Evolutionary conservation across 371 early-diverging fungal species (phyloP).

Genomic region (Lichtheimia ramosa): DNA sequence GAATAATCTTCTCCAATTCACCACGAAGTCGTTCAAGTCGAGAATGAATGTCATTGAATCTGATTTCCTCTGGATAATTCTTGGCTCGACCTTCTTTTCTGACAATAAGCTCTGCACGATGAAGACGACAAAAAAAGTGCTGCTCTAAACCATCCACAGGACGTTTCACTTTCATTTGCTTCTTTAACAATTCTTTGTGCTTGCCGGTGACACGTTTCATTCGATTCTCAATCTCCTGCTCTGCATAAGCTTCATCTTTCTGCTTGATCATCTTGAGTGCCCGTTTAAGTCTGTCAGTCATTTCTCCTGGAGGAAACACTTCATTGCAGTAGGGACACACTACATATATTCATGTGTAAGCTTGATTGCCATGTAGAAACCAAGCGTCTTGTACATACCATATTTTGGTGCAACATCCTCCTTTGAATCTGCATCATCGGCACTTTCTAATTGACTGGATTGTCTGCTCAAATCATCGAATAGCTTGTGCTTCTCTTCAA

Average conservation of each 20-base stretch:
- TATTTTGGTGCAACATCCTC: too few species aligned
- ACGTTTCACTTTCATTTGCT: slow-evolving; percentile 8
- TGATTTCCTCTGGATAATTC: slow-evolving; percentile 45
- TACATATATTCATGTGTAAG: not conserved
- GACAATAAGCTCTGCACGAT: slow-evolving; percentile 39
- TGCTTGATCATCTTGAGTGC: slow-evolving; percentile 16
- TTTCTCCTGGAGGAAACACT: not conserved
- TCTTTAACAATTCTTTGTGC: slow-evolving; percentile 6
- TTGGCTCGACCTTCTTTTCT: slow-evolving; percentile 41
- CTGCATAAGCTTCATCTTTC: slow-evolving; percentile 17
- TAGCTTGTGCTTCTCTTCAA: too few species aligned
- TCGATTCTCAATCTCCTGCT: slow-evolving; percentile 5
- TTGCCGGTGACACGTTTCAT: slow-evolving; percentile 5
- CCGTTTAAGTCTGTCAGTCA: slow-evolving; percentile 5
- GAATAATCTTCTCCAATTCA: slow-evolving; percentile 42
- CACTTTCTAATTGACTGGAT: too few species aligned
- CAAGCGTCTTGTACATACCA: too few species aligned
- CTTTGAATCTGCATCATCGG: too few species aligned
- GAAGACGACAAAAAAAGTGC: slow-evolving; percentile 52
- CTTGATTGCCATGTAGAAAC: too few species aligned
- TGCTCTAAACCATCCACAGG: slow-evolving; percentile 18
- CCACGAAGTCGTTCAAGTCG: slow-evolving; percentile 27
- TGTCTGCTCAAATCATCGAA: too few species aligned
- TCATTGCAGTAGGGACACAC: slow-evolving; percentile 11
- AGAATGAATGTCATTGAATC: slow-evolving; percentile 30